Percentiles rank a stretch among this genome's conserved stretches.
These are phyloP conservation scores for Populus deltoides DNA, from an alignment of 345 rosid genomes.

Conservation along the genomic window DNA sequence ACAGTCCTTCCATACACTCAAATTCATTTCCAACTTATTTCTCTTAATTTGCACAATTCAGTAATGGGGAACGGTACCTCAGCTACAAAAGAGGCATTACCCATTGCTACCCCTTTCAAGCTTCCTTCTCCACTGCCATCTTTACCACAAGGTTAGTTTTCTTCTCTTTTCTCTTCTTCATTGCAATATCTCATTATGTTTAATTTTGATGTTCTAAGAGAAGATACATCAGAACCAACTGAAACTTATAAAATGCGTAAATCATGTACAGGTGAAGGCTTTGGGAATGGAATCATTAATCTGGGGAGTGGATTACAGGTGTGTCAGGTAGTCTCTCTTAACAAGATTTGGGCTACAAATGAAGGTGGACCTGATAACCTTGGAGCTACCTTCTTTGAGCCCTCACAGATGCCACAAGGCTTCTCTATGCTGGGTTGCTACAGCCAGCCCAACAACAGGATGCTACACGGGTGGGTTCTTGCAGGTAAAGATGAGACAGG, in stretches of 20 bases:
- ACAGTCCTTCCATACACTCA: not conserved
- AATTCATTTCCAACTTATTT: not conserved
- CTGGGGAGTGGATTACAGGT: constrained; percentile 58
- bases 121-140: constrained; percentile 61
- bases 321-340: constrained; percentile 48
- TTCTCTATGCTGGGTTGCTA: constrained; percentile 59
- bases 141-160: constrained; percentile 44
- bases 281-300: constrained; percentile 52
- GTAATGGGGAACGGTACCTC: not conserved
- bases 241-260: not conserved
- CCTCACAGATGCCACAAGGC: constrained; percentile 40
- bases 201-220: no score
- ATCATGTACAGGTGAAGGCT: constrained; percentile 28
- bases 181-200: not conserved
- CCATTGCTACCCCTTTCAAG: constrained; percentile 51
- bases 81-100: constrained; percentile 33
- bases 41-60: not conserved
- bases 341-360: constrained; percentile 50
- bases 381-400: constrained; percentile 74
- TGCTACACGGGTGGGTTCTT: constrained; percentile 61
- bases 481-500: constrained; percentile 44
- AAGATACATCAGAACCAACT: no score
- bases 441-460: constrained; percentile 57
- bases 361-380: constrained; percentile 68
- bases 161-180: not conserved